Percentiles rank a stretch among this genome's conserved stretches.
phyloP scores from a whole-genome alignment of 2,329 filamentous ascomycete species.

The Davidsoniella eucalypti region DNA sequence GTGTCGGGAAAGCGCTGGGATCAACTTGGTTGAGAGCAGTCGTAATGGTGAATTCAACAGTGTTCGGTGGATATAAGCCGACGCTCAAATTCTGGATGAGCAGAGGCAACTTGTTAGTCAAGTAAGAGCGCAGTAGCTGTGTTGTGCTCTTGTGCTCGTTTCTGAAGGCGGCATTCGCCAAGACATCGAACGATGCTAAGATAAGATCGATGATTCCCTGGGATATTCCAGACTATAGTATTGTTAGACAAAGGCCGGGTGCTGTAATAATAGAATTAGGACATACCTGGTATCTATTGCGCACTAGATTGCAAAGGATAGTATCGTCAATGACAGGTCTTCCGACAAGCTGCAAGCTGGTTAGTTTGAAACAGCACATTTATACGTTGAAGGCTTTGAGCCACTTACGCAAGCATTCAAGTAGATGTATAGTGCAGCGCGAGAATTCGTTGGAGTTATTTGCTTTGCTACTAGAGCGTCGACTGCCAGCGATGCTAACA shows the following conservation, averaged over 20 bases:
- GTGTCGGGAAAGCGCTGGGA: conserved; percentile 53
- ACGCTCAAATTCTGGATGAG: conserved; percentile 34
- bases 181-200: conserved; percentile 72
- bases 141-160: conserved; percentile 40
- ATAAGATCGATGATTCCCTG: conserved; percentile 67
- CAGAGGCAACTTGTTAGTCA: conserved; percentile 51
- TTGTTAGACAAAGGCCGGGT: too few relatives aligned
- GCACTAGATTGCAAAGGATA: conserved; percentile 61
- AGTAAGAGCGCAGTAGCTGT: conserved; percentile 67
- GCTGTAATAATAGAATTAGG: background rate
- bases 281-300: conserved; percentile 64
- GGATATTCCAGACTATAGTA: conserved; percentile 52
- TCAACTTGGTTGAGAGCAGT: conserved; percentile 67
- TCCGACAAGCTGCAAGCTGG: conserved; percentile 50
- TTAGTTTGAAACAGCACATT: background rate
- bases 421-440: conserved; percentile 72
- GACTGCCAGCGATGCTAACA: conserved; percentile 26
- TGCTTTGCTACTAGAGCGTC: conserved; percentile 43
- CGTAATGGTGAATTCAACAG: conserved; percentile 50
- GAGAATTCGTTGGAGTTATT: conserved; percentile 54
- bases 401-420: conserved; percentile 57
- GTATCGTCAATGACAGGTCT: conserved; percentile 72
- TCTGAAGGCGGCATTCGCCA: conserved; percentile 71
- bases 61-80: conserved; percentile 61
- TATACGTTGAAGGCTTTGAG: background rate